A percentile compares a stretch with the other conserved stretches of the same genome.
phyloP scores from a whole-genome alignment of 2,329 filamentous ascomycete genomes.

The Calcarisporium arbuscula region DNA sequence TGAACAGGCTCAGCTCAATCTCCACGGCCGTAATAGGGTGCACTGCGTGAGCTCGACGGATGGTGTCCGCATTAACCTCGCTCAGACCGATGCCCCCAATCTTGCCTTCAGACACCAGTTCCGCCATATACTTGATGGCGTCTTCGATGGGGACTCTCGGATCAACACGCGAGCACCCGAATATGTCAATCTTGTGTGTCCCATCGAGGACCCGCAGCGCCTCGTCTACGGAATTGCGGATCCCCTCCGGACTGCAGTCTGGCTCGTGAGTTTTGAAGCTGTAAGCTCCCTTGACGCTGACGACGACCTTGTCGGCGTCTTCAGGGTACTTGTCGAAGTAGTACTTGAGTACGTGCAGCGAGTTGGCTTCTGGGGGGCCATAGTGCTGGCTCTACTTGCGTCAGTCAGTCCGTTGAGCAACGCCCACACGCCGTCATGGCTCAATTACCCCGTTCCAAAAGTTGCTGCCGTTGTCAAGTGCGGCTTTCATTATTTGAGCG shows the following conservation, averaged over 20 bases:
- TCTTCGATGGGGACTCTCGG: conserved; percentile 36
- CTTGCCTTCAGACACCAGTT: conserved; percentile 46
- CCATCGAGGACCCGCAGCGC: conserved; percentile 44
- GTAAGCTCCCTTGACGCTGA: conserved; percentile 56
- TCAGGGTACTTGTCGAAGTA: conserved; percentile 61
- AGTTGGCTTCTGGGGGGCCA: conserved; percentile 50
- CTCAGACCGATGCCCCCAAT: conserved; percentile 46
- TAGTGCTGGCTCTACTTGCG: conserved; percentile 65
- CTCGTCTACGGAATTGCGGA: conserved; percentile 53
- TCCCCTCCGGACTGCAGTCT: conserved; percentile 46
- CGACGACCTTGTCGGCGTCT: conserved; percentile 53
- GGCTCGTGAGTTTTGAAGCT: conserved; percentile 24
- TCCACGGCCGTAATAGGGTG: conserved; percentile 43
- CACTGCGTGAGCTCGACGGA: conserved; percentile 39
- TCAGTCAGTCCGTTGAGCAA: no score
- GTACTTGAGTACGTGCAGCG: conserved; percentile 50
- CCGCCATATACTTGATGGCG: conserved; percentile 38
- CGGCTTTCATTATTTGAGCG: no score
- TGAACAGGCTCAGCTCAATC: conserved; percentile 47
- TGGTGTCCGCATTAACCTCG: conserved; percentile 43
- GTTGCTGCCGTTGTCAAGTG: conserved; percentile 37
- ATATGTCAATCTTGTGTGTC: conserved; percentile 54
- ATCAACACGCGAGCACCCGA: conserved; percentile 53
- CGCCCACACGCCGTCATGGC: no score
- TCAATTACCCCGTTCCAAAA: conserved; percentile 61